A percentile compares a stretch with the other conserved stretches of the same genome.
Conservation (phyloP, 106 monocot genomes). For the Allium cepa region DNA sequence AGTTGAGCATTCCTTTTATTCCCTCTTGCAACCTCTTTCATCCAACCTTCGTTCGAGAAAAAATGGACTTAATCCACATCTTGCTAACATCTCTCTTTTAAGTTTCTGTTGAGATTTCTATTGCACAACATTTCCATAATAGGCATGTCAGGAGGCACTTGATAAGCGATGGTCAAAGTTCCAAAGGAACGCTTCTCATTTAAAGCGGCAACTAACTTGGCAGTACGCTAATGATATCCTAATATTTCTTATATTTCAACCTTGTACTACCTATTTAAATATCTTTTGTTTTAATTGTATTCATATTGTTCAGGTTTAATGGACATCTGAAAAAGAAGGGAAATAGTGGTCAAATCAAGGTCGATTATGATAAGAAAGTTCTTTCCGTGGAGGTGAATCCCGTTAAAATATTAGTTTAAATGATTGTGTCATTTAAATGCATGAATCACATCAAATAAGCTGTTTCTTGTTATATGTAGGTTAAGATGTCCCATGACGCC, state of each 20-base stretch:
- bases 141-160: slow-evolving; percentile 79
- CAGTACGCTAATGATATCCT: slow-evolving; percentile 45
- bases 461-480: slow-evolving; percentile 22
- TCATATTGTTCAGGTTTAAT: slow-evolving; percentile 58
- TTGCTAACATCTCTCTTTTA: too few relatives aligned
- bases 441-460: neutral
- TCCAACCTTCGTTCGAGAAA: too few relatives aligned
- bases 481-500: slow-evolving; percentile 96
- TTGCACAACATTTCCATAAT: neutral
- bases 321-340: slow-evolving; percentile 92
- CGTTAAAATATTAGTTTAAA: neutral
- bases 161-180: slow-evolving; percentile 91
- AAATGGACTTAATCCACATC: too few relatives aligned
- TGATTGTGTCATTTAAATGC: neutral
- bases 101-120: neutral
- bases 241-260: neutral
- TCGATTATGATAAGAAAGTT: slow-evolving; percentile 75
- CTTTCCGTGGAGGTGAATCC: slow-evolving; percentile 73
- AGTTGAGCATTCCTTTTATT: too few relatives aligned
- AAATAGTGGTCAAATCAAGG: slow-evolving; percentile 72
- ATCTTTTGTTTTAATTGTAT: slow-evolving; percentile 3
- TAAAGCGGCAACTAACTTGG: slow-evolving; percentile 93
- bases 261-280: neutral
- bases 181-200: slow-evolving; percentile 65
- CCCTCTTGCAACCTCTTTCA: too few relatives aligned